A percentile compares a stretch with the other conserved stretches of the same genome.
These are phyloP conservation scores for Chaetomium olivaceum DNA, from an alignment of 2,329 filamentous ascomycete species.

Conservation along the genomic window DNA sequence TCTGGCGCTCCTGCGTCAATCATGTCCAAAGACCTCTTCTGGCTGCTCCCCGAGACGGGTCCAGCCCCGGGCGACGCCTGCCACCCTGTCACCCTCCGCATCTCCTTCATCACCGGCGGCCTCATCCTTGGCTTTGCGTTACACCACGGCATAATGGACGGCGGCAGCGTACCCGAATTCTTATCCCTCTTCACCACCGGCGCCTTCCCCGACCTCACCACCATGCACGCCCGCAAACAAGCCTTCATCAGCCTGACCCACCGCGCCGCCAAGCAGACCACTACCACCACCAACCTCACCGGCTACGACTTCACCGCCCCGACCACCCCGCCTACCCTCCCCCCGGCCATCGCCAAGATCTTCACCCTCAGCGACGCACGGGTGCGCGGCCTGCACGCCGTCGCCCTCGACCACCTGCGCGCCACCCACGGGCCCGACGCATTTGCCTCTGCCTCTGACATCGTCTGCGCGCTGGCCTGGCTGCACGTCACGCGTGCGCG, in stretches of 20 bases:
- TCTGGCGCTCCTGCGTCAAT: not conserved
- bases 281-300: not conserved
- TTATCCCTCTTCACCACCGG: conserved; percentile 9
- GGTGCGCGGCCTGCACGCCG: not conserved
- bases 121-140: conserved; percentile 20
- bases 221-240: not conserved
- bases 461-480: conserved; percentile 17
- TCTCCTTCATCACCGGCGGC: conserved; percentile 17
- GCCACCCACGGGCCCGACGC: not conserved
- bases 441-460: conserved; percentile 10
- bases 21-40: conserved; percentile 18
- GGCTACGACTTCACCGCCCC: conserved; percentile 14
- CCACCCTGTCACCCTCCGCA: conserved; percentile 11
- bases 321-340: not conserved
- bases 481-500: conserved; percentile 18
- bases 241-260: not conserved
- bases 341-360: conserved; percentile 8
- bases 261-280: not conserved
- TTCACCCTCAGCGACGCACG: not conserved
- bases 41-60: conserved; percentile 1
- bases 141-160: conserved; percentile 23
- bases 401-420: not conserved
- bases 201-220: not conserved
- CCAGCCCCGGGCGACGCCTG: not conserved
- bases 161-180: conserved; percentile 1